Conservation (phyloP, 2,329 filamentous ascomycete genomes). For the Colletotrichum horii region DNA sequence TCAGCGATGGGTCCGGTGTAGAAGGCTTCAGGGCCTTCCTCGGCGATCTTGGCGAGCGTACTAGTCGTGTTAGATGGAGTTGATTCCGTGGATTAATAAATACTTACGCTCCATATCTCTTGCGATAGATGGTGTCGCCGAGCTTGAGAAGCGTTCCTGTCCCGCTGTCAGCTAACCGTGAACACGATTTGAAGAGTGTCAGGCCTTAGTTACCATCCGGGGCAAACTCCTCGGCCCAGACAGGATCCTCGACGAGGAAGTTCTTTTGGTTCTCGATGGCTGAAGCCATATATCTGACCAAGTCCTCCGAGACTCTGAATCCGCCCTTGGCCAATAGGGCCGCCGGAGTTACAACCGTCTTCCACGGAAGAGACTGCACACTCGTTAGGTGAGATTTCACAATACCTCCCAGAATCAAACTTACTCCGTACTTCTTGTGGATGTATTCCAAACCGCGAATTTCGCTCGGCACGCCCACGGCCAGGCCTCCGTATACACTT, state of each 20-base stretch:
- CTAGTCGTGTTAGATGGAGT: constrained; percentile 21
- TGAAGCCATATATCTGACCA: constrained; percentile 73
- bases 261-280: constrained; percentile 47
- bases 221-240: constrained; percentile 89
- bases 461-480: constrained; percentile 75
- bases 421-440: constrained; percentile 72
- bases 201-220: constrained; percentile 63
- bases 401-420: constrained; percentile 8
- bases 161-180: background rate
- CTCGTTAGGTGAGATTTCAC: background rate
- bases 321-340: constrained; percentile 76
- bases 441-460: constrained; percentile 80
- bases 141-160: constrained; percentile 68
- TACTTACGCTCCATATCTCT: constrained; percentile 70
- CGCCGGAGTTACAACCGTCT: constrained; percentile 74
- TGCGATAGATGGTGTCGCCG: constrained; percentile 80
- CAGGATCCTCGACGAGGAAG: constrained; percentile 76
- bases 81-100: background rate
- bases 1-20: constrained; percentile 78
- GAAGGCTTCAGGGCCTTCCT: constrained; percentile 74
- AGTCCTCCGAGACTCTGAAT: constrained; percentile 75
- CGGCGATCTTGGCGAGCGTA: constrained; percentile 79
- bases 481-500: constrained; percentile 75
- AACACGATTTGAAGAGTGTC: background rate
- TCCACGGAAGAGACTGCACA: constrained; percentile 66